Percentiles rank a stretch among this genome's conserved stretches.
phyloP scores from a whole-genome alignment of 176 grass and related monocot genomes.

The Ampelocalamus luodianensis region DNA sequence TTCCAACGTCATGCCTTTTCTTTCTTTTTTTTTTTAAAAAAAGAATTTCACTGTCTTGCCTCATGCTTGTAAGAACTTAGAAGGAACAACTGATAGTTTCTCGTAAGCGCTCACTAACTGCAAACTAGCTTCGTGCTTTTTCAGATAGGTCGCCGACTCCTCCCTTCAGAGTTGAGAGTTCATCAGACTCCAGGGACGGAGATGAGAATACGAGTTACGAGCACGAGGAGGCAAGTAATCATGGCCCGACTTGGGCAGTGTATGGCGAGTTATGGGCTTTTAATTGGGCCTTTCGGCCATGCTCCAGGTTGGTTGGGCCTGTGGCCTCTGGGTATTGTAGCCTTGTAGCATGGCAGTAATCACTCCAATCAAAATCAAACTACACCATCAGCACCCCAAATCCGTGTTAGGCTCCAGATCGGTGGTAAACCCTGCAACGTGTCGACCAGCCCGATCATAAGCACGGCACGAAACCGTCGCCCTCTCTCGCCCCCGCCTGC shows the following conservation, averaged over 20 bases:
- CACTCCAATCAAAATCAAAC: too few species aligned
- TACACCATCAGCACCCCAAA: neutral
- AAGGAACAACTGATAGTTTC: neutral
- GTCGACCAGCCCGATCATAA: conserved; percentile 34
- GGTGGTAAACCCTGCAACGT: conserved; percentile 21
- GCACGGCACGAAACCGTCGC: too few species aligned
- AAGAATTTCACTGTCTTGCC: neutral
- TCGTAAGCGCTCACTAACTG: neutral
- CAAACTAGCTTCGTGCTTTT: neutral
- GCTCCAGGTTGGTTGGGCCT: too few species aligned
- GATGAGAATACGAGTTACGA: too few species aligned
- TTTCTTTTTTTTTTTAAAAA: neutral
- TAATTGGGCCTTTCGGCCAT: neutral
- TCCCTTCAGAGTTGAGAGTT: too few species aligned
- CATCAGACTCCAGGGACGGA: too few species aligned
- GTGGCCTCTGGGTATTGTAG: too few species aligned
- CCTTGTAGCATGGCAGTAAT: neutral
- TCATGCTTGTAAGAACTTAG: neutral
- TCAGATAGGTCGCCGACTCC: neutral
- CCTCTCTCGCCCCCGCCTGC: neutral
- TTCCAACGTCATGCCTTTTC: neutral
- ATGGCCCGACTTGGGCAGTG: too few species aligned
- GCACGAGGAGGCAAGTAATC: too few species aligned
- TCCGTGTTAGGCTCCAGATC: neutral
- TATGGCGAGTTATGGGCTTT: neutral